Base-by-base conservation (phyloP, 2,329 filamentous ascomycete genomes). In the Diplodia seriata region DNA sequence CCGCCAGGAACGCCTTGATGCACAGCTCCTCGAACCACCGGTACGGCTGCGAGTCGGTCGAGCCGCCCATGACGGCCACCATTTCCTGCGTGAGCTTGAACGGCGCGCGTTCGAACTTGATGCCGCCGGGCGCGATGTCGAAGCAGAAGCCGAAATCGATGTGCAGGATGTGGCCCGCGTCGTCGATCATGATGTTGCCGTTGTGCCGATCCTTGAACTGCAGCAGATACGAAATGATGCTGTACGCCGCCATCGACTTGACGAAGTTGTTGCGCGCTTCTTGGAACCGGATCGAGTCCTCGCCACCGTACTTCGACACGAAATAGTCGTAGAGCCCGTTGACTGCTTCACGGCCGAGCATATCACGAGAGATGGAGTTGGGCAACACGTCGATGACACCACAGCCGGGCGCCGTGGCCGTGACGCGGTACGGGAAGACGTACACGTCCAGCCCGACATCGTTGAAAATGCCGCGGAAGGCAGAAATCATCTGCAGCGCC, bases 101-200 rank as follows among this genome's bases (percentile, higher is more conserved):
- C 0, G 95, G 95, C 0, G 95, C 95, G 29, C 95, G 91, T 83
- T 99, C 95, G 76, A 99, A 99, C 73, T 94, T 94, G 75, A 99
- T 93, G 69, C 96, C 95, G 57, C 95, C 95, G 0, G 95, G 95
- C 1, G 94, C 95, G 73, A 99, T 98, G 76, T 99, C 96, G 81
- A 99, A 99, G 82, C 94, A 98, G 86, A 99, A 99, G 11, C 95
- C 95, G 76, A 99, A 99, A 79, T 99, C 95, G 73, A 99, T 98
- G 82, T 99, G 95, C 66, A 99, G 87, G 75, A 99, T 97, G 80
- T 99, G 95, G 4, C 96, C 95, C 0, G 91, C 92, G 75, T 97
- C 94, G 78, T 99, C 94, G 71, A 99, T 90, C 96, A 99, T 99
- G 83, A 99, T 99, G 83, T 99, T 99, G 70, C 95, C 95, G 79